These are phyloP conservation scores for Arthrobotrys iridis DNA, from an alignment of 2,329 filamentous ascomycete genomes.

Conservation along the genomic window DNA sequence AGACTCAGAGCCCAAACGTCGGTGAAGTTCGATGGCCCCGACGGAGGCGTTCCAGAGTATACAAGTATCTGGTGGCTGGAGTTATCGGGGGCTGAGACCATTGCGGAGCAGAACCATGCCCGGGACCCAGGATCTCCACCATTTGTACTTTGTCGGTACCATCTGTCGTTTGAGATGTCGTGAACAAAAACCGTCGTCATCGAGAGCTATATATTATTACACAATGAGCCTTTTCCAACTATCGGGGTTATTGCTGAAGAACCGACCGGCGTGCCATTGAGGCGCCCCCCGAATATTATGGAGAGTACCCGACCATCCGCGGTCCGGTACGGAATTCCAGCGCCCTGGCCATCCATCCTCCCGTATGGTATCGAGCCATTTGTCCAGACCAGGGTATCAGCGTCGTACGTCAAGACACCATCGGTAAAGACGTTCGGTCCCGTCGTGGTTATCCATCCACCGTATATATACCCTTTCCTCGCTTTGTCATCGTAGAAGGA, in stretches of 20 bases:
- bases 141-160: conserved; percentile 36
- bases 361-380: conserved; percentile 34
- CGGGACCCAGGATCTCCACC: conserved; percentile 23
- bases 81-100: conserved; percentile 33
- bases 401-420: conserved; percentile 31
- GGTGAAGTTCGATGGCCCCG: background rate
- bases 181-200: conserved; percentile 39
- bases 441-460: conserved; percentile 19
- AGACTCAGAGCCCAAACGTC: conserved; percentile 40
- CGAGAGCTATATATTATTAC: conserved; percentile 1
- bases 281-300: conserved; percentile 35
- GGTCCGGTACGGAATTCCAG: conserved; percentile 26
- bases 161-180: conserved; percentile 35
- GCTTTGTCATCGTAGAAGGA: conserved; percentile 38
- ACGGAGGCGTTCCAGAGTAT: conserved; percentile 15
- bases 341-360: conserved; percentile 39
- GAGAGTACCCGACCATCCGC: conserved; percentile 18
- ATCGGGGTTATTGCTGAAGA: background rate
- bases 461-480: conserved; percentile 41
- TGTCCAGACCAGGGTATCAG: conserved; percentile 21
- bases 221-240: background rate
- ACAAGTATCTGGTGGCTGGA: conserved; percentile 41
- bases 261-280: conserved; percentile 40
- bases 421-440: conserved; percentile 20
- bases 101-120: conserved; percentile 24